Evolutionary conservation across 2,329 filamentous ascomycete genomes (phyloP), one percentile per base, ranked within the genome.

Genomic region (Fusarium sp.): DNA sequence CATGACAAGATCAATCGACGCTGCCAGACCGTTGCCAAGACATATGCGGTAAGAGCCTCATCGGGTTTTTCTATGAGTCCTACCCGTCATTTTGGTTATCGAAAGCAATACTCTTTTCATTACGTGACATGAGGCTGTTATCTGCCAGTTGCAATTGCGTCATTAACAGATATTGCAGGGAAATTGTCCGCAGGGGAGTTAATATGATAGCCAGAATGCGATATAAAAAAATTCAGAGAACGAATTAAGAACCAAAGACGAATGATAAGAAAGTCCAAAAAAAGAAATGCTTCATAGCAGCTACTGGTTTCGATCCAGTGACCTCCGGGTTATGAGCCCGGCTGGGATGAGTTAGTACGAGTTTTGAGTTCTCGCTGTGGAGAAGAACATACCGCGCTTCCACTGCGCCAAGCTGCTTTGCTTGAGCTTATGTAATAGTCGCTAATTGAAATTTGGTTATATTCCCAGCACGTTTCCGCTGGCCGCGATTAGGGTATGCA

Each of bases 311-410:
- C 71, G 71, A 73, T 73, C 71, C 49, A 56, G 53, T 58, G 71
- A 69, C 71, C 71, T 73, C 71, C 71, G 71, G 71, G 71, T 74
- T 73, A 73, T 73, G 71, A 73, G 71, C 71, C 70, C 71, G 71
- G 71, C 71, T 73, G 37, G 7, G 44, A 16, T n/a, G 30, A 30
- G 49, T 72, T 69, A 72, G 69, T 57, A 32, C 5, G 35, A 38
- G 16, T n/a, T 30, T 15, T 15, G 6, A 9, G 2, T 16, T 13
- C n/a, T 4, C 5, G 3, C 15, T 42, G 32, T 54, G 21, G 42
- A 47, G 28, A 37, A 58, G 23, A 53, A 72, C 69, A 42, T 72
- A 72, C 69, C 70, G 71, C 71, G 71, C 71, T 73, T 72, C 71
- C 71, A 61, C 71, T 73, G 71, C 71, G 71, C 71, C 71, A 73